phyloP scores from a whole-genome alignment of 1,284 basidiomycete genomes.

The Exobasidium cylindrosporum region DNA sequence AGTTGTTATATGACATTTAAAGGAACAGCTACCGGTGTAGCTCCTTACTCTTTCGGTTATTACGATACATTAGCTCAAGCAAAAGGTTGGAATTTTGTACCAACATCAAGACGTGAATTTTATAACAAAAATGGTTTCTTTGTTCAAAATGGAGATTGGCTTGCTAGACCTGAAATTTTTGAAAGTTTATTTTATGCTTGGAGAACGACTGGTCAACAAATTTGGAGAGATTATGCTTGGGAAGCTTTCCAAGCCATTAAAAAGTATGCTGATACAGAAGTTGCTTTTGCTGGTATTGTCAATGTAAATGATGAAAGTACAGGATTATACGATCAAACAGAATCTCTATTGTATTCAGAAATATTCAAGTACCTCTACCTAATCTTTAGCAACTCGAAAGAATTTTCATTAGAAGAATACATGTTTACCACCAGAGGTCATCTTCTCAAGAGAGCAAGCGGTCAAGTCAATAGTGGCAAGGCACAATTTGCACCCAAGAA shows the following conservation, averaged over 20 bases:
- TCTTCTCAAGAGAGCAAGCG: not conserved
- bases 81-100: slow-evolving; percentile 12
- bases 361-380: slow-evolving; percentile 48
- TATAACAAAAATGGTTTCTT: slow-evolving; percentile 16
- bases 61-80: not conserved
- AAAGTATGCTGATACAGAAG: slow-evolving; percentile 64
- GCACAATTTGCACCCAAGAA: too few species aligned
- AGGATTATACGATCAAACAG: slow-evolving; percentile 26
- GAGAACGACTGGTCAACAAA: slow-evolving; percentile 40
- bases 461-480: too few species aligned
- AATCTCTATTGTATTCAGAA: slow-evolving; percentile 40
- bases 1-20: slow-evolving; percentile 8
- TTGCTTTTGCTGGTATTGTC: slow-evolving; percentile 23
- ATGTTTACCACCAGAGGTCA: not conserved
- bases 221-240: slow-evolving; percentile 77
- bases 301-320: slow-evolving; percentile 24
- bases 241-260: slow-evolving; percentile 82
- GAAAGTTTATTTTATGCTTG: slow-evolving; percentile 38
- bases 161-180: slow-evolving; percentile 29
- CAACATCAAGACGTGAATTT: not conserved
- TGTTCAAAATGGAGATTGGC: not conserved
- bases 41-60: slow-evolving; percentile 7
- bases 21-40: not conserved
- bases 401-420: slow-evolving; percentile 36
- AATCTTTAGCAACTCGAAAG: slow-evolving; percentile 33